Evolutionary conservation across 2,329 filamentous ascomycete genomes (phyloP), one percentile per base, ranked within the genome.

Genomic region (Nigrospora oryzae): DNA sequence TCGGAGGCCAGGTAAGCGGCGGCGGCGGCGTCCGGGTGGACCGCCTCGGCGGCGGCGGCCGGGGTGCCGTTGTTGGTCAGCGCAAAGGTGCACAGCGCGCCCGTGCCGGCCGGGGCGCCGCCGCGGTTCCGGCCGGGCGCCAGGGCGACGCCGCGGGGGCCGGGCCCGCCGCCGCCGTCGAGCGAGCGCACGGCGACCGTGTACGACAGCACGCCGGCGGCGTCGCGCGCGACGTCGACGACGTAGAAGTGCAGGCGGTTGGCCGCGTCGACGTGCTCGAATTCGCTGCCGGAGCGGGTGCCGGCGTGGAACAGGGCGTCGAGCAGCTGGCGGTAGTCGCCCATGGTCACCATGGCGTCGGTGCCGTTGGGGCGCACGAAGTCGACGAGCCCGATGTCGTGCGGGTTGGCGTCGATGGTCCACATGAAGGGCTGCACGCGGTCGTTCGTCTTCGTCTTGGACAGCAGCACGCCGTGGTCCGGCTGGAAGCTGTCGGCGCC

Each of bases 241-340:
- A 77, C 59, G 52, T 77, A 77, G 17, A 77, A 66, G 48, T 76
- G 73, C 40, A 77, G 50, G 3, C 63, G 53, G 44, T 77, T 77
- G 3, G 64, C 56, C 50, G 62, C 56, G 49, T 77, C 74, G 7
- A 68, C 54, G 50, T 68, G 63, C 56, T 77, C 74, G 44, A 59
- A 75, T 53, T 72, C 51, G 30, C 70, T 74, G 5, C 72, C 72
- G 0, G 71, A 74, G 15, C 69, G 59, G 0, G 73, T 74, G 11
- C 74, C 74, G 0, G 71, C 72, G 50, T 77, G 73, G 62, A 77
- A 77, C 14, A 77, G 59, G 3, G 73, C 74, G 48, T 77, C 73
- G 2, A 68, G 66, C 0, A 77, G 57, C 50, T 77, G 74, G 6
- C 74, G 63, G 51, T 76, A 77, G 53, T 77, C 74, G 15, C 73